These are phyloP conservation scores for Sphaerostilbella broomeana DNA, from an alignment of 2,329 filamentous ascomycete genomes.

Conservation along the genomic window DNA sequence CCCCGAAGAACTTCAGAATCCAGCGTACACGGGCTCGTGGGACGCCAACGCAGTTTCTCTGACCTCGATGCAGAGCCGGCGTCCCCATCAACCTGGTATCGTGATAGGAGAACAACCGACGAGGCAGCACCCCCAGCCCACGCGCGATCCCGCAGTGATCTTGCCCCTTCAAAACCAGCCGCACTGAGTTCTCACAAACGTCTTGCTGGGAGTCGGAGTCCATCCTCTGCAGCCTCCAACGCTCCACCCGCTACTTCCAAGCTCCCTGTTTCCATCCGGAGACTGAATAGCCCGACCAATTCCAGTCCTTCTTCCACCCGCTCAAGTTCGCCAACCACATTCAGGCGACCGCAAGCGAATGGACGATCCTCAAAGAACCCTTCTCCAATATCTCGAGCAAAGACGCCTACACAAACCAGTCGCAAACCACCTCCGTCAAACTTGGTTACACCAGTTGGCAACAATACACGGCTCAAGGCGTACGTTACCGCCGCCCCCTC, in stretches of 20 bases:
- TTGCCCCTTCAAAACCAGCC: conserved; percentile 33
- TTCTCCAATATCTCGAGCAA: conserved; percentile 32
- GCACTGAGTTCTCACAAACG: conserved; percentile 29
- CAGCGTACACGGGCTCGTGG: conserved; percentile 48
- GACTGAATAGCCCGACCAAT: conserved; percentile 37
- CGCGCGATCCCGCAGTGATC: conserved; percentile 55
- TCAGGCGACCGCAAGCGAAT: conserved; percentile 37
- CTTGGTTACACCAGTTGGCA: conserved; percentile 43
- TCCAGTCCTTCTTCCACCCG: conserved; percentile 48
- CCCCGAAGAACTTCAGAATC: conserved; percentile 65
- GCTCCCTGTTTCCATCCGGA: conserved; percentile 41
- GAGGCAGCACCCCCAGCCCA: conserved; percentile 27
- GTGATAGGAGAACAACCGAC: conserved; percentile 26
- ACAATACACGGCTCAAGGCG: conserved; percentile 58
- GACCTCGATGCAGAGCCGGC: conserved; percentile 51
- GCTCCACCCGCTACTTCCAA: conserved; percentile 32
- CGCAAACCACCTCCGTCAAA: conserved; percentile 37
- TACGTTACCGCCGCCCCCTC: conserved; percentile 65
- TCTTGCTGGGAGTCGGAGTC: conserved; percentile 21
- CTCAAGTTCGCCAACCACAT: conserved; percentile 48
- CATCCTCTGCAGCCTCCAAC: conserved; percentile 19
- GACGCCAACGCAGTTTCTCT: conserved; percentile 49
- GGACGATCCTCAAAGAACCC: conserved; percentile 33
- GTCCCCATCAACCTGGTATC: conserved; percentile 64
- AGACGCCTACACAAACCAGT: conserved; percentile 31